A percentile compares a stretch with the other conserved stretches of the same genome.
These are phyloP conservation scores for Trichomonas tenax DNA, from an alignment of 208 protist species.

Conservation along the genomic window DNA sequence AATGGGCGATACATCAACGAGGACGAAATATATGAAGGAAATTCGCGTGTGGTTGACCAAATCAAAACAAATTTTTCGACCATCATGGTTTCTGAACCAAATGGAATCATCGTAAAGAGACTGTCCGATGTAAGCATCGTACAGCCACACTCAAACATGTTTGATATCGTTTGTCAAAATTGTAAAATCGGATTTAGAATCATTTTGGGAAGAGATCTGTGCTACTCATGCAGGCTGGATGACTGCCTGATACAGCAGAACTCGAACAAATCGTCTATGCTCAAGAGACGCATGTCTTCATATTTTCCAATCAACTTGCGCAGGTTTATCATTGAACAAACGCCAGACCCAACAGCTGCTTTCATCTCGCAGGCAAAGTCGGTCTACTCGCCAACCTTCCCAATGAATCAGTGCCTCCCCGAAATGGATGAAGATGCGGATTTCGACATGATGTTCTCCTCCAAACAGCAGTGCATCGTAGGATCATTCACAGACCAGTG, in stretches of 20 bases:
- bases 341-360: not conserved
- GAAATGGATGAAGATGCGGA: not conserved
- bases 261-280: not conserved
- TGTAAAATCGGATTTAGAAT: not conserved
- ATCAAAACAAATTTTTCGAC: not conserved
- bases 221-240: not conserved
- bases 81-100: not conserved
- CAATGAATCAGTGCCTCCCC: not conserved
- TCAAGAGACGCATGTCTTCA: not conserved
- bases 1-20: not conserved
- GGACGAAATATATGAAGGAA: not conserved
- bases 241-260: not conserved
- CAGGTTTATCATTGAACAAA: not conserved
- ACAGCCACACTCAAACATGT: not conserved
- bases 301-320: not conserved
- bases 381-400: not conserved
- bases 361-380: not conserved
- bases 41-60: not conserved
- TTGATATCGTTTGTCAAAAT: not conserved
- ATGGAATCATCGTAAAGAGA: not conserved
- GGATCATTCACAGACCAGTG: not conserved
- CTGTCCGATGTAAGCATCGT: not conserved
- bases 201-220: not conserved
- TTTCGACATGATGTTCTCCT: not conserved
- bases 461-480: not conserved